Conservation (phyloP, 2,329 filamentous ascomycete species). For the Stemphylium beticola region DNA sequence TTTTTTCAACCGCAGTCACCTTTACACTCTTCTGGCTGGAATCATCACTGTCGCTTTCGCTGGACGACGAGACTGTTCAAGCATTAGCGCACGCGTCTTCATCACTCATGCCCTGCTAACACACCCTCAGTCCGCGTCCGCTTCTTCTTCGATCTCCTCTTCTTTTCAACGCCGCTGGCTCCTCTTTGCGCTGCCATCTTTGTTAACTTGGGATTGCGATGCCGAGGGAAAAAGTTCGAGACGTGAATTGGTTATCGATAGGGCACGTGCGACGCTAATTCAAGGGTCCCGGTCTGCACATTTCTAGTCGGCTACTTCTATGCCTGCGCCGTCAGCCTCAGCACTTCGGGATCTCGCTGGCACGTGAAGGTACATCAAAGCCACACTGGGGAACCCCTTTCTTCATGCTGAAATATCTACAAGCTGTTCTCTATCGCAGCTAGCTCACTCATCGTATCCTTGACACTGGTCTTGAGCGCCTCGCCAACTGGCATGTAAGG, state of each 20-base stretch:
- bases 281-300: conserved; percentile 7
- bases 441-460: conserved; percentile 31
- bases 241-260: conserved; percentile 31
- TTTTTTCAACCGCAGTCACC: conserved; percentile 1
- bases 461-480: conserved; percentile 31
- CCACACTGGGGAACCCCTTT: not conserved
- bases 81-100: conserved; percentile 13
- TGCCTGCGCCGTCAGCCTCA: not conserved
- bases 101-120: not conserved
- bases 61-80: conserved; percentile 36
- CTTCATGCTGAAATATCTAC: not conserved
- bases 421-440: conserved; percentile 33
- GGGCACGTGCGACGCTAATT: conserved; percentile 15
- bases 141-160: conserved; percentile 38
- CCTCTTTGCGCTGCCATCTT: conserved; percentile 33
- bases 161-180: conserved; percentile 27
- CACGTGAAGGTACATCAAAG: not conserved
- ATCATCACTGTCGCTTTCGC: conserved; percentile 41
- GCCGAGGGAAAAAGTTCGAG: conserved; percentile 24
- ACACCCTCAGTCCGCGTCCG: conserved; percentile 40
- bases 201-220: conserved; percentile 1
- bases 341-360: too few species aligned
- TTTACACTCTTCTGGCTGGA: conserved; percentile 21
- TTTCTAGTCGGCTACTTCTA: not conserved
- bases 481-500: conserved; percentile 39